Conservation (phyloP, 2,329 filamentous ascomycete genomes). For the Colletotrichum sp. region DNA sequence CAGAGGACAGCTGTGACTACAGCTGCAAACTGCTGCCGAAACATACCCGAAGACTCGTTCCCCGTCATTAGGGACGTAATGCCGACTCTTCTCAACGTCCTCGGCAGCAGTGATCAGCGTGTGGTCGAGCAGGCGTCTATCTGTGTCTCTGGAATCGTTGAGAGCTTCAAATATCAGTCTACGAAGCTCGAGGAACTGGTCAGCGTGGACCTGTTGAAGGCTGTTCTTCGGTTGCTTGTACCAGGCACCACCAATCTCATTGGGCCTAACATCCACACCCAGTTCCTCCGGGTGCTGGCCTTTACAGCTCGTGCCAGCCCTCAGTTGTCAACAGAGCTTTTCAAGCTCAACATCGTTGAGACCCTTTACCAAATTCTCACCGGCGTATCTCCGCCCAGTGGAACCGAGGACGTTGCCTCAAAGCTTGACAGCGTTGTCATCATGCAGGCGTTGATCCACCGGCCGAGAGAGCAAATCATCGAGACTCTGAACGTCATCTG, state of each 20-base stretch:
- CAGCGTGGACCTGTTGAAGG: conserved; percentile 82
- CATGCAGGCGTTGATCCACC: conserved; percentile 97
- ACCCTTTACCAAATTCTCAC: conserved; percentile 97
- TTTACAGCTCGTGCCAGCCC: conserved; percentile 91
- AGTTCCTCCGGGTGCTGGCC: conserved; percentile 89
- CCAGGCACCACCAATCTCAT: conserved; percentile 97
- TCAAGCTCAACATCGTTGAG: conserved; percentile 97
- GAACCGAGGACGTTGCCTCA: conserved; percentile 75
- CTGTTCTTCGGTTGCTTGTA: conserved; percentile 83
- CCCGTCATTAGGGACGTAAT: conserved; percentile 92
- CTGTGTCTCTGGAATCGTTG: conserved; percentile 93
- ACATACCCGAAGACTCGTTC: conserved; percentile 94
- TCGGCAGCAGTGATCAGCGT: conserved; percentile 91
- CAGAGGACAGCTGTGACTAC: conserved; percentile 97
- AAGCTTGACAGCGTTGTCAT: conserved; percentile 97
- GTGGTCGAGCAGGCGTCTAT: conserved; percentile 97
- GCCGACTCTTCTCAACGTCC: conserved; percentile 89
- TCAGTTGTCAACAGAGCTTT: conserved; percentile 82
- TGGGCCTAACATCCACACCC: conserved; percentile 91
- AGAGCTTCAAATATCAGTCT: conserved; percentile 92
- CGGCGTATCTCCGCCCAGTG: conserved; percentile 87
- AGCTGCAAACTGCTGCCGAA: conserved; percentile 96
- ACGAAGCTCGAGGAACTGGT: conserved; percentile 91
- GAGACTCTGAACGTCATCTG: conserved; percentile 98
- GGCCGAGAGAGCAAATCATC: conserved; percentile 93